These are phyloP conservation scores for Emergomyces pasteurianus DNA, from an alignment of 2,329 filamentous ascomycete species.

Conservation along the genomic window DNA sequence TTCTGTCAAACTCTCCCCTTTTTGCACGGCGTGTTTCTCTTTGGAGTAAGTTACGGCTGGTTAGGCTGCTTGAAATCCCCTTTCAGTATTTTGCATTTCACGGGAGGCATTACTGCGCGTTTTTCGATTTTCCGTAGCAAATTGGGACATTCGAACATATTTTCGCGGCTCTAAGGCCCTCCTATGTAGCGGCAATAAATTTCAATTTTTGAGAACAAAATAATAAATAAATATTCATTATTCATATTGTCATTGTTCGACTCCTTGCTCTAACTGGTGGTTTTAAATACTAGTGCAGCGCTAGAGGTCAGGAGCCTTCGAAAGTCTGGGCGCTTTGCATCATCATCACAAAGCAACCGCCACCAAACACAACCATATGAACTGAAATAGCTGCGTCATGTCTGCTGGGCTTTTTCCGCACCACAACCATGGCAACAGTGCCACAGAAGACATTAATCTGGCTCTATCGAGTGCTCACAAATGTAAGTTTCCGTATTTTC, in stretches of 20 bases:
- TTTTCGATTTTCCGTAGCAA: not conserved
- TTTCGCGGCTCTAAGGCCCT: not conserved
- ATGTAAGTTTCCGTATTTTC: conserved; percentile 38
- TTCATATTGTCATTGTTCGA: not conserved
- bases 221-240: not conserved
- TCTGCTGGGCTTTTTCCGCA: not conserved
- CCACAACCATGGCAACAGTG: conserved; percentile 44
- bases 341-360: not conserved
- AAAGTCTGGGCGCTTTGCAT: not conserved
- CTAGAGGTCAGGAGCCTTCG: not conserved
- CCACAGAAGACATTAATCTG: conserved; percentile 86
- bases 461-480: conserved; percentile 83
- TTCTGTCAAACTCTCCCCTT: not conserved
- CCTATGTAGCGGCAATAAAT: not conserved
- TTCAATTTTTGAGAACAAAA: not conserved
- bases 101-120: not conserved
- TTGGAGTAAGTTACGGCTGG: not conserved
- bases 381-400: not conserved
- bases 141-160: not conserved
- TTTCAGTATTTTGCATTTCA: not conserved
- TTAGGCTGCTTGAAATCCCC: not conserved
- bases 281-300: not conserved
- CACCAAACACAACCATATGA: not conserved
- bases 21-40: not conserved
- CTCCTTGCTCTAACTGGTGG: not conserved